Conservation (phyloP, 2,329 filamentous ascomycete species). For the Colletotrichum plurivorum region DNA sequence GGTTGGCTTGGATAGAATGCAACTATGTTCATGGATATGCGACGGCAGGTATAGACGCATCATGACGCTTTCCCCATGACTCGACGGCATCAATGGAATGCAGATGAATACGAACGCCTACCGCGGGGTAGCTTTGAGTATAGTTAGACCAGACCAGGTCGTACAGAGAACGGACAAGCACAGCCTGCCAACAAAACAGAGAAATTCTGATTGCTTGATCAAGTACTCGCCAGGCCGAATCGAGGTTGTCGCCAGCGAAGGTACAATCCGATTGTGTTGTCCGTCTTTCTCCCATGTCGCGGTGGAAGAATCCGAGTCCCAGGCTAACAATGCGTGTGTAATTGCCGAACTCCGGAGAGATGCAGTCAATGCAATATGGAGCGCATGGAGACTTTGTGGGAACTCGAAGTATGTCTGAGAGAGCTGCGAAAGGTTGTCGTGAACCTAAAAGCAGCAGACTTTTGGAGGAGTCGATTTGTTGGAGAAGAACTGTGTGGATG, state of each 20-base stretch:
- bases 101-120: neutral
- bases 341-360: conserved; percentile 14
- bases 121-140: neutral
- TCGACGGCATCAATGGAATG: neutral
- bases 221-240: neutral
- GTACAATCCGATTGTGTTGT: neutral
- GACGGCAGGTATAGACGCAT: conserved; percentile 15
- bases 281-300: too few species aligned
- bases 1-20: neutral
- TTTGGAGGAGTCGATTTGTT: neutral
- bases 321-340: neutral
- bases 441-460: neutral
- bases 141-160: neutral
- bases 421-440: neutral
- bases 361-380: neutral
- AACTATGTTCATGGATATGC: neutral
- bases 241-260: neutral
- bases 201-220: neutral
- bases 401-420: conserved; percentile 17
- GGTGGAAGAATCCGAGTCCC: neutral
- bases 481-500: neutral
- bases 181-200: neutral
- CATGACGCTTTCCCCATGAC: conserved; percentile 10
- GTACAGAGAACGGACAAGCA: conserved; percentile 4
- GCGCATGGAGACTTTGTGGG: conserved; percentile 30